phyloP scores from a whole-genome alignment of 2,329 filamentous ascomycete genomes.

The Metarhizium humberi region DNA sequence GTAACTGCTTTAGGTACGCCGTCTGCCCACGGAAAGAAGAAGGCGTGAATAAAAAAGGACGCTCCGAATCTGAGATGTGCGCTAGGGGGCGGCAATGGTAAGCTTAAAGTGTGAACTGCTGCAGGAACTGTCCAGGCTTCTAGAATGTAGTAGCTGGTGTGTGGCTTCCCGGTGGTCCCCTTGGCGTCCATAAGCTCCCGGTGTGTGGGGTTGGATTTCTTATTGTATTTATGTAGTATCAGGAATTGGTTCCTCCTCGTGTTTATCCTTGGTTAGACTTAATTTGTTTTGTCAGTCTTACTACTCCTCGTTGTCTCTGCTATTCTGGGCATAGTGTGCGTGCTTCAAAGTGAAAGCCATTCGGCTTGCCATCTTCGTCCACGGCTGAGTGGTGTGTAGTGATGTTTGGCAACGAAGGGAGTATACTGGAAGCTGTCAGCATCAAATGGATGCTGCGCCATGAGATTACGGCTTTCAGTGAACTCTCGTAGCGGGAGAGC shows the following conservation, averaged over 20 bases:
- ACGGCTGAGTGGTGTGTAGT: neutral
- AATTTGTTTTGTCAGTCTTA: neutral
- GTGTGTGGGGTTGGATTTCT: neutral
- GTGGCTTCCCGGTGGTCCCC: neutral
- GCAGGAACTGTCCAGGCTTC: neutral
- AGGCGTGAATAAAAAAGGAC: neutral
- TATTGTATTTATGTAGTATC: neutral
- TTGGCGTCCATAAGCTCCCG: neutral
- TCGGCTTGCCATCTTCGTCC: neutral
- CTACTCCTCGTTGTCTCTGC: neutral
- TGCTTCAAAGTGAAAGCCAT: neutral
- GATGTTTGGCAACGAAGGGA: neutral
- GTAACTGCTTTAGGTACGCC: constrained; percentile 1
- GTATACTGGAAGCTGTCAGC: neutral
- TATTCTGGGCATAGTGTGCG: neutral
- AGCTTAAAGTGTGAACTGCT: neutral
- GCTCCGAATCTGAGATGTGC: neutral
- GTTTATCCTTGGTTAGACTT: neutral
- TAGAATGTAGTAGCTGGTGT: neutral
- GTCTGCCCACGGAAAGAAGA: neutral
- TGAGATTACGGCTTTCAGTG: neutral
- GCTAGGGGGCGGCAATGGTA: neutral
- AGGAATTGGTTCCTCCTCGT: neutral
- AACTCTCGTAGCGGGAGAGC: neutral
- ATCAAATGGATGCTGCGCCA: neutral